Conservation (phyloP, 139 green algal species). For the Nannochloris sp. region DNA sequence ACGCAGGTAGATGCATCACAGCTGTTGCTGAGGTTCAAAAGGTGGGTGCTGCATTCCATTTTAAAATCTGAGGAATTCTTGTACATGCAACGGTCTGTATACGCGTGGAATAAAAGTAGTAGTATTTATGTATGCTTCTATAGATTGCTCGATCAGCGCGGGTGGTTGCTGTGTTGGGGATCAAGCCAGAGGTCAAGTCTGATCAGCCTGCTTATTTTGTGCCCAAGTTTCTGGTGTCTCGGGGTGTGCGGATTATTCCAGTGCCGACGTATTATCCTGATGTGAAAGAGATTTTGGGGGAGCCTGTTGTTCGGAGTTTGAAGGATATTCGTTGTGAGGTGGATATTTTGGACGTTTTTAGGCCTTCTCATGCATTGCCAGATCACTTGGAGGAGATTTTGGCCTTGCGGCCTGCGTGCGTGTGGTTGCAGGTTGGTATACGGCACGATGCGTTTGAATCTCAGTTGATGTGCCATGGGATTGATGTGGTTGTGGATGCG, state of each 20-base stretch:
- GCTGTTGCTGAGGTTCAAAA: background rate
- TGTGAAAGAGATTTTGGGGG: slow-evolving; percentile 36
- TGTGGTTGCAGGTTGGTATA: slow-evolving; percentile 56
- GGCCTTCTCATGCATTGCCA: slow-evolving; percentile 22
- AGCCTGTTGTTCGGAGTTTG: slow-evolving; percentile 38
- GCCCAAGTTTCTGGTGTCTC: slow-evolving; percentile 32
- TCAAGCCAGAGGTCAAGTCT: slow-evolving; percentile 38
- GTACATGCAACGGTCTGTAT: too few relatives aligned
- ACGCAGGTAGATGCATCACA: background rate
- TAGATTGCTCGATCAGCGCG: slow-evolving; percentile 39
- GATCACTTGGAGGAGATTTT: slow-evolving; percentile 51
- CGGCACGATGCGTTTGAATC: slow-evolving; percentile 28
- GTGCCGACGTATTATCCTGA: slow-evolving; percentile 34
- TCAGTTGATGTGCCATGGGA: slow-evolving; percentile 34
- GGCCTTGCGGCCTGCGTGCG: slow-evolving; percentile 22
- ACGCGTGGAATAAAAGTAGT: background rate
- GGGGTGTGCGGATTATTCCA: slow-evolving; percentile 43
- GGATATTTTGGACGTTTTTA: slow-evolving; percentile 43
- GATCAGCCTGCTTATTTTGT: slow-evolving; percentile 47
- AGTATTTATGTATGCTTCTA: slow-evolving; percentile 2
- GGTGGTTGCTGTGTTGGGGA: slow-evolving; percentile 45
- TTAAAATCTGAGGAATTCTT: too few relatives aligned
- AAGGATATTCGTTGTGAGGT: slow-evolving; percentile 24
- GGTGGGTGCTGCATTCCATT: background rate
- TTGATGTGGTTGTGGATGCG: slow-evolving; percentile 36